These are phyloP conservation scores for Bodo saltans DNA, from an alignment of 78 protist species.

Conservation along the genomic window DNA sequence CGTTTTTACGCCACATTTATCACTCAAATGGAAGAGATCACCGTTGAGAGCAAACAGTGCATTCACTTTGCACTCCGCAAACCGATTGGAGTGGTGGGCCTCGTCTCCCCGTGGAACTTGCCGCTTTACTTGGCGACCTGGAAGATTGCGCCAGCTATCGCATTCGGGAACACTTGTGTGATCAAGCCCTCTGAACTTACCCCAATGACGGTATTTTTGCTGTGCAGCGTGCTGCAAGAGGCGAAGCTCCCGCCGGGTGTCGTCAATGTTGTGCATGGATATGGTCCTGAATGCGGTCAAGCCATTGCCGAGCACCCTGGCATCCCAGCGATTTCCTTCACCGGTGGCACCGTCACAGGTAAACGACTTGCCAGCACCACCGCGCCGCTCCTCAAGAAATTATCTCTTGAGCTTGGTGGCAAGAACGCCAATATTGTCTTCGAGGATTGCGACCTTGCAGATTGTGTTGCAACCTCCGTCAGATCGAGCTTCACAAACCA, in stretches of 20 bases:
- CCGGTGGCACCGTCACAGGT: constrained; percentile 81
- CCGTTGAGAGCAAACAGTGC: constrained; percentile 5
- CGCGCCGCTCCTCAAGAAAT: constrained; percentile 63
- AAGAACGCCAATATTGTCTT: constrained; percentile 74
- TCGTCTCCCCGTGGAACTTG: constrained; percentile 89
- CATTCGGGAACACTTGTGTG: constrained; percentile 63
- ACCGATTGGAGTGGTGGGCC: constrained; percentile 78
- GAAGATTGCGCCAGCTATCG: constrained; percentile 89
- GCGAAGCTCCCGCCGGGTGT: constrained; percentile 76
- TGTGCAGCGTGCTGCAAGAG: constrained; percentile 40
- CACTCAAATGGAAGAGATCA: constrained; percentile 16
- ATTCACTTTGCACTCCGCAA: constrained; percentile 52
- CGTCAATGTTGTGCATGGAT: constrained; percentile 70
- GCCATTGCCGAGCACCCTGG: constrained; percentile 51
- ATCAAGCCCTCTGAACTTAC: constrained; percentile 80
- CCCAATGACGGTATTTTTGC: constrained; percentile 59
- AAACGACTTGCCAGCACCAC: constrained; percentile 32
- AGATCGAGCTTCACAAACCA: constrained; percentile 40
- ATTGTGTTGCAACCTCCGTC: constrained; percentile 25
- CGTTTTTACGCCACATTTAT: constrained; percentile 68
- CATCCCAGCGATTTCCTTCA: constrained; percentile 68
- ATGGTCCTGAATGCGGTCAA: constrained; percentile 34
- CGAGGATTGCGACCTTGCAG: constrained; percentile 46
- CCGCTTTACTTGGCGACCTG: constrained; percentile 83
- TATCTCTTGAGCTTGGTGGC: constrained; percentile 85